phyloP scores from a whole-genome alignment of 257 asterid species.

The Petunia axillaris region DNA sequence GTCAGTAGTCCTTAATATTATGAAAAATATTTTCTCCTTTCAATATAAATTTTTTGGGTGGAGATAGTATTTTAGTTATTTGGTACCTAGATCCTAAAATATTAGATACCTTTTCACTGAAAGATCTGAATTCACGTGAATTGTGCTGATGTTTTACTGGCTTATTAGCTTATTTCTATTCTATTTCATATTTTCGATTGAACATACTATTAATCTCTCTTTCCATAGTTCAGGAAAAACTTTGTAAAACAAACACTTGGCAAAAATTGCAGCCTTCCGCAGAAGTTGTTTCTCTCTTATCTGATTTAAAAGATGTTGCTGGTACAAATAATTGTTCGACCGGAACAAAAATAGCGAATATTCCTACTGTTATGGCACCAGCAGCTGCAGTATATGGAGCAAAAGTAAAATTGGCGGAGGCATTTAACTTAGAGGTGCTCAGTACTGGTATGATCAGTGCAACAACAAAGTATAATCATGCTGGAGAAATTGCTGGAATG shows the following conservation, averaged over 20 bases:
- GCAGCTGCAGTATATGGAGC: slow-evolving; percentile 99
- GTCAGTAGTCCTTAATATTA: neutral
- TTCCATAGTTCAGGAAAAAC: slow-evolving; percentile 67
- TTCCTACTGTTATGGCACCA: slow-evolving; percentile 86
- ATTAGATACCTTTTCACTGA: slow-evolving; percentile 2
- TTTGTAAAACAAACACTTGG: slow-evolving; percentile 91
- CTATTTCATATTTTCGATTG: neutral
- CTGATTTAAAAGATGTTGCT: slow-evolving; percentile 94
- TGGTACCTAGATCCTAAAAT: neutral
- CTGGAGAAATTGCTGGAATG: slow-evolving; percentile 99
- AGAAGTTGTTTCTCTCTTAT: slow-evolving; percentile 93
- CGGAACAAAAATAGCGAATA: slow-evolving; percentile 81
- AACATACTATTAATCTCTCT: slow-evolving; percentile 5
- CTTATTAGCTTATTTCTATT: neutral
- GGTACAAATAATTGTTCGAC: slow-evolving; percentile 95
- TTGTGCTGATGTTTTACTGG: neutral
- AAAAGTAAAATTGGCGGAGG: slow-evolving; percentile 82
- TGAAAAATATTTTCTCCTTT: neutral
- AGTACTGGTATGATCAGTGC: slow-evolving; percentile 98
- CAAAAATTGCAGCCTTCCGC: slow-evolving; percentile 90
- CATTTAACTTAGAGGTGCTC: slow-evolving; percentile 94
- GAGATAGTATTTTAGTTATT: neutral
- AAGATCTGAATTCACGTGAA: slow-evolving; percentile 4
- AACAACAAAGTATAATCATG: slow-evolving; percentile 90
- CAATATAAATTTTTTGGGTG: neutral